Conservation (phyloP, 2,329 filamentous ascomycete genomes). For the Trichoderma sp. region DNA sequence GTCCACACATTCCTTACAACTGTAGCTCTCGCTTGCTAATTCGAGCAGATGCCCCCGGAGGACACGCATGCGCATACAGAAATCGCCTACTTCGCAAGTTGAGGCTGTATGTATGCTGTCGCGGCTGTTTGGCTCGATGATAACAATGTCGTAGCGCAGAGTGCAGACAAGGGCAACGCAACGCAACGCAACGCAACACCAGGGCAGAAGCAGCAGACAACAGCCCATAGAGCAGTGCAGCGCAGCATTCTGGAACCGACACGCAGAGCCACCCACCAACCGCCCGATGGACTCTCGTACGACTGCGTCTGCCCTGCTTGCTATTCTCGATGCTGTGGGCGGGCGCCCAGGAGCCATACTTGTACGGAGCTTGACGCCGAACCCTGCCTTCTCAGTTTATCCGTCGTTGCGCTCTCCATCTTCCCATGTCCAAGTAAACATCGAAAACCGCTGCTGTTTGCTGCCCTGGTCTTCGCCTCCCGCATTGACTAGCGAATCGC, state of each 20-base stretch:
- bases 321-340: no score
- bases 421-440: conserved; percentile 9
- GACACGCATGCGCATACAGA: not conserved
- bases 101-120: not conserved
- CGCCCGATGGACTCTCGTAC: not conserved
- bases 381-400: conserved; percentile 12
- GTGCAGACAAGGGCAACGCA: conserved; percentile 1
- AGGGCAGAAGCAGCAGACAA: not conserved
- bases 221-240: not conserved
- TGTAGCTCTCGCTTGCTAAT: not conserved
- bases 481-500: conserved; percentile 25
- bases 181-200: conserved; percentile 11
- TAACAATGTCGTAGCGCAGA: conserved; percentile 24
- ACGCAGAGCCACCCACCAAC: conserved; percentile 7
- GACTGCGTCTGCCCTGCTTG: no score
- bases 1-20: not conserved
- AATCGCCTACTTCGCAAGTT: not conserved
- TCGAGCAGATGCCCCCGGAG: not conserved
- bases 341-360: not conserved
- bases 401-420: conserved; percentile 8
- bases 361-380: not conserved
- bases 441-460: conserved; percentile 21
- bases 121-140: conserved; percentile 2
- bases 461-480: conserved; percentile 23
- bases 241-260: not conserved